Conservation (phyloP, 2,329 filamentous ascomycete species). For the Aspergillus proliferans region DNA sequence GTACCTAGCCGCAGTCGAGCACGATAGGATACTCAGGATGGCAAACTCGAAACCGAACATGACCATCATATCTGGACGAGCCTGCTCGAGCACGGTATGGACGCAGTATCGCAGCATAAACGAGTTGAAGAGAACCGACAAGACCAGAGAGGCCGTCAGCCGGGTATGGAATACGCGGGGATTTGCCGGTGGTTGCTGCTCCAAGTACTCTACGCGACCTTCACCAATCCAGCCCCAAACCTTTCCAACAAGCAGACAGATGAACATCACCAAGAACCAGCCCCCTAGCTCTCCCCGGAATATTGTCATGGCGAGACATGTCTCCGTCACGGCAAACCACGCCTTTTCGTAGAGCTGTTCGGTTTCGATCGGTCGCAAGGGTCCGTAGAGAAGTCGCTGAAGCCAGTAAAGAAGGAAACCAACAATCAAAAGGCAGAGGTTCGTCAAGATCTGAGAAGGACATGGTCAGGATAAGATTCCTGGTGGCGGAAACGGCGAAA, state of each 20-base stretch:
- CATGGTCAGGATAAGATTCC: constrained; percentile 4
- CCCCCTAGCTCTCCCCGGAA: constrained; percentile 92
- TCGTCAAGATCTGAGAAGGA: constrained; percentile 68
- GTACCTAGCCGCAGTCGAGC: constrained; percentile 74
- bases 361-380: constrained; percentile 84
- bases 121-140: constrained; percentile 74
- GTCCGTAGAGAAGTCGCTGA: constrained; percentile 84
- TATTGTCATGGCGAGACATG: constrained; percentile 94
- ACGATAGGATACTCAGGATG: constrained; percentile 71
- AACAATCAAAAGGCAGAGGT: constrained; percentile 77
- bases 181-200: constrained; percentile 89
- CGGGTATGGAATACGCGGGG: constrained; percentile 81
- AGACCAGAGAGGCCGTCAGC: constrained; percentile 67
- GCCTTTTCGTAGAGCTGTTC: constrained; percentile 96
- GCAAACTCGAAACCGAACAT: constrained; percentile 99
- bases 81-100: constrained; percentile 74
- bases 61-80: constrained; percentile 97
- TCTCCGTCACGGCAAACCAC: constrained; percentile 98
- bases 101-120: constrained; percentile 77
- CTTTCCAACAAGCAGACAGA: constrained; percentile 83
- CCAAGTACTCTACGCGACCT: constrained; percentile 84
- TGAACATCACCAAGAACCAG: constrained; percentile 96
- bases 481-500: neutral
- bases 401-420: constrained; percentile 77
- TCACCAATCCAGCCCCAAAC: constrained; percentile 99